A percentile compares a stretch with the other conserved stretches of the same genome.
Conservation (phyloP, 1,284 basidiomycete genomes). For the Marasmius oreades region DNA sequence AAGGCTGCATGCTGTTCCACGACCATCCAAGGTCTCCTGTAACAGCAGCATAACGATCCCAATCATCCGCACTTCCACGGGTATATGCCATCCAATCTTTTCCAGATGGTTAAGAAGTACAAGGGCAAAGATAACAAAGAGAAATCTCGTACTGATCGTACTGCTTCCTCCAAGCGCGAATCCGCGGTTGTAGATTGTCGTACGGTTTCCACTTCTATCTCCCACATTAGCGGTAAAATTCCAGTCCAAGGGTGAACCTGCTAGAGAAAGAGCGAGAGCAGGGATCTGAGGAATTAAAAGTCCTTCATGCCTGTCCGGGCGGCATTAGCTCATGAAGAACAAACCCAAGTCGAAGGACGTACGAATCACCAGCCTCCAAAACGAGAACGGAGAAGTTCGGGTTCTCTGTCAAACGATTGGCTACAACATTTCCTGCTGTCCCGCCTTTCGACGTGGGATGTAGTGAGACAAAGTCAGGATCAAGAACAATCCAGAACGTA, state of each 20-base stretch:
- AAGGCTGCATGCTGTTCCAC: conserved; percentile 33
- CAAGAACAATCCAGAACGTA: neutral
- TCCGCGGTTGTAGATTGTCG: conserved; percentile 21
- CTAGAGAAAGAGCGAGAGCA: neutral
- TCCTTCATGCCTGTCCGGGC: neutral
- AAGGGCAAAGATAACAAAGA: neutral
- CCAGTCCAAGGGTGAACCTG: conserved; percentile 16
- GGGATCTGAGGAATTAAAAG: neutral
- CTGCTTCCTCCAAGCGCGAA: conserved; percentile 28
- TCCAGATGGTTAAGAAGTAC: neutral
- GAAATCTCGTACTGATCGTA: conserved; percentile 25
- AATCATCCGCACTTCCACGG: conserved; percentile 36
- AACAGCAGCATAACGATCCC: conserved; percentile 31
- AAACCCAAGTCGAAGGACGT: neutral
- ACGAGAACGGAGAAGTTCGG: neutral
- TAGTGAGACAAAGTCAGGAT: neutral
- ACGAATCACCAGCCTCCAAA: conserved; percentile 1
- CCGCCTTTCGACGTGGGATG: neutral
- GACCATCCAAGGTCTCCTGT: conserved; percentile 37
- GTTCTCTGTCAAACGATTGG: conserved; percentile 4
- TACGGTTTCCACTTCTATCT: conserved; percentile 14
- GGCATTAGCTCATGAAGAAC: too few relatives aligned
- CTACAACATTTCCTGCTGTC: neutral
- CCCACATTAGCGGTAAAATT: conserved; percentile 26
- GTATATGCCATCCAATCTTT: conserved; percentile 37